Conservation (phyloP, 352 stramenopile genomes). For the Pythium insidiosum region DNA sequence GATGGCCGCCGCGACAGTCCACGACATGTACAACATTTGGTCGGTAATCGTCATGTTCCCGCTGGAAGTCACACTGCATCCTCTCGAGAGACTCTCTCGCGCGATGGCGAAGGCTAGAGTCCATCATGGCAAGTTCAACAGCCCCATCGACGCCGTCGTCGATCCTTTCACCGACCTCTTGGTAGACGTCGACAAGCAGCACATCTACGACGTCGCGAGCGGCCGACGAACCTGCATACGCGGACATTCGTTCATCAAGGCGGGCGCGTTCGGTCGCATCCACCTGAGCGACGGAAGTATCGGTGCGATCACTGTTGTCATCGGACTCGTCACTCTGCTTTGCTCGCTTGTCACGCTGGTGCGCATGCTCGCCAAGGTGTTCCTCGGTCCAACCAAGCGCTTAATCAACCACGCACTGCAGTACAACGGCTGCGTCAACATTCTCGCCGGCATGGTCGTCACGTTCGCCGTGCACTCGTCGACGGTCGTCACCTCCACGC, state of each 20-base stretch:
- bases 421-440: too few relatives aligned
- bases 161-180: conserved; percentile 26
- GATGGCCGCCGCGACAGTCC: conserved; percentile 43
- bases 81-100: conserved; percentile 49
- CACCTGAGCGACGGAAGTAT: conserved; percentile 32
- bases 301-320: conserved; percentile 30
- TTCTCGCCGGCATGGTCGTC: conserved; percentile 72
- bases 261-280: conserved; percentile 22
- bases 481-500: conserved; percentile 86
- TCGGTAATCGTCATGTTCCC: too few relatives aligned
- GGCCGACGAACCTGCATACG: conserved; percentile 20
- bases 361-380: conserved; percentile 47
- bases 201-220: conserved; percentile 26
- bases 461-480: conserved; percentile 89
- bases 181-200: conserved; percentile 26
- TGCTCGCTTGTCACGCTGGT: conserved; percentile 37
- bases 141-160: conserved; percentile 33
- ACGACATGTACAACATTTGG: too few relatives aligned
- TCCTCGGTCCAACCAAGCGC: conserved; percentile 76
- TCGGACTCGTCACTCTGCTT: conserved; percentile 42
- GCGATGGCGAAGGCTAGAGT: conserved; percentile 29
- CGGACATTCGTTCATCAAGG: conserved; percentile 24
- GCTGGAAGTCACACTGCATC: conserved; percentile 50
- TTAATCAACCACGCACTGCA: conserved; percentile 85
- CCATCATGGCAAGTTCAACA: conserved; percentile 25